Conservation (phyloP, 257 asterid species). For the Lycium ferocissimum region DNA sequence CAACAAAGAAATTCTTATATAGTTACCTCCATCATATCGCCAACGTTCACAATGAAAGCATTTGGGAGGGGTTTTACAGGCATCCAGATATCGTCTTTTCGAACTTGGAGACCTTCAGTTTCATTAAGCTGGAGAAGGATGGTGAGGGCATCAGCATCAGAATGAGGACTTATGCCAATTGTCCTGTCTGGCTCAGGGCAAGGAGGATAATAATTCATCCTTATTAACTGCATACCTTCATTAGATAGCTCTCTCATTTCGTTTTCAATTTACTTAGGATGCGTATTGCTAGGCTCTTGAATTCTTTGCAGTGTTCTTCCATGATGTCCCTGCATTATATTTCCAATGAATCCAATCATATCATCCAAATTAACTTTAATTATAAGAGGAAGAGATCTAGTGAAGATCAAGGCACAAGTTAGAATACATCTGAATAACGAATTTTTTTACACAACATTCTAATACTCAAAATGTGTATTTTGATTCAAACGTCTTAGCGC, state of each 20-base stretch:
- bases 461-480: no score
- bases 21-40: slow-evolving; percentile 62
- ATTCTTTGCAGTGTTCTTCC: slow-evolving; percentile 48
- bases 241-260: slow-evolving; percentile 44
- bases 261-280: slow-evolving; percentile 40
- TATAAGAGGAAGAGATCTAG: no score
- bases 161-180: slow-evolving; percentile 56
- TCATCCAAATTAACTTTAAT: no score
- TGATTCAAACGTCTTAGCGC: no score
- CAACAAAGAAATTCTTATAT: background rate
- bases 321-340: slow-evolving; percentile 43
- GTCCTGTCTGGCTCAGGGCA: slow-evolving; percentile 60
- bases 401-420: no score
- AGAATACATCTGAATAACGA: no score
- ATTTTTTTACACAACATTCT: no score
- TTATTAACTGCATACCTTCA: slow-evolving; percentile 56
- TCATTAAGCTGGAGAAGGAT: slow-evolving; percentile 61
- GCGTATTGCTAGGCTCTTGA: slow-evolving; percentile 42
- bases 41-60: slow-evolving; percentile 58
- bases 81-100: slow-evolving; percentile 57
- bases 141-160: slow-evolving; percentile 62
- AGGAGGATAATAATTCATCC: slow-evolving; percentile 63
- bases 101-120: slow-evolving; percentile 55
- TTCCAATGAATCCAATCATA: background rate
- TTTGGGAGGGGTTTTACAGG: slow-evolving; percentile 48